These are phyloP conservation scores for Fragaria iinumae DNA, from an alignment of 306 rosid species.

Conservation along the genomic window DNA sequence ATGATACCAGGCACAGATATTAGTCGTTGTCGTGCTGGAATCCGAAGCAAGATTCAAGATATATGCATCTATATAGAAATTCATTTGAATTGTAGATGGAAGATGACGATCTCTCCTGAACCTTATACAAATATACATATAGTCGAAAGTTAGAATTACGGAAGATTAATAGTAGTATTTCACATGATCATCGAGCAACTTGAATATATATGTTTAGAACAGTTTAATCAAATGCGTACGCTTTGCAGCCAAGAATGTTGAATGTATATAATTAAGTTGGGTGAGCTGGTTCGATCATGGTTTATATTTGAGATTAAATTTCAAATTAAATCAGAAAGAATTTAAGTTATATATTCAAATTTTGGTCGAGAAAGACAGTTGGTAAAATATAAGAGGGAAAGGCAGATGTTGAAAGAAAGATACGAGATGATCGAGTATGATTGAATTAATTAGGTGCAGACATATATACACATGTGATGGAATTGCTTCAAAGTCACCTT, in stretches of 20 bases:
- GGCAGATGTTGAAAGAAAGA: slow-evolving; percentile 20
- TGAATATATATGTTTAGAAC: background rate
- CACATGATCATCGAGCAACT: background rate
- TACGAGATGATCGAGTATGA: background rate
- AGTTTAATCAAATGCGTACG: background rate
- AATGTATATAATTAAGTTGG: background rate
- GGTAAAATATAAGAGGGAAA: slow-evolving; percentile 1
- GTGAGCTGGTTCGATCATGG: background rate
- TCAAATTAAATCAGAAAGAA: background rate
- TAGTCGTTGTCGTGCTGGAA: background rate
- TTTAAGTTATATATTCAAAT: background rate
- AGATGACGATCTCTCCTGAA: background rate
- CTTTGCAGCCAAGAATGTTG: background rate
- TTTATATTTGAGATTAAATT: background rate
- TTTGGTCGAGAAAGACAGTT: background rate
- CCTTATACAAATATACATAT: no score
- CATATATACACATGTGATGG: background rate
- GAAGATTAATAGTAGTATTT: no score
- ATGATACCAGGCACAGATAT: background rate
- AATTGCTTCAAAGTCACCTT: background rate
- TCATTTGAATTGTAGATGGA: slow-evolving; percentile 5
- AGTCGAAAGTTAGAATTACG: background rate
- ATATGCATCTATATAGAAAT: background rate
- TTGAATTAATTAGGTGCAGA: background rate
- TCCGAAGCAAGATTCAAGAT: background rate